Evolutionary conservation across 2,329 filamentous ascomycete species (phyloP), one percentile per base, ranked within the genome.

Genomic region (Fusarium piperis): DNA sequence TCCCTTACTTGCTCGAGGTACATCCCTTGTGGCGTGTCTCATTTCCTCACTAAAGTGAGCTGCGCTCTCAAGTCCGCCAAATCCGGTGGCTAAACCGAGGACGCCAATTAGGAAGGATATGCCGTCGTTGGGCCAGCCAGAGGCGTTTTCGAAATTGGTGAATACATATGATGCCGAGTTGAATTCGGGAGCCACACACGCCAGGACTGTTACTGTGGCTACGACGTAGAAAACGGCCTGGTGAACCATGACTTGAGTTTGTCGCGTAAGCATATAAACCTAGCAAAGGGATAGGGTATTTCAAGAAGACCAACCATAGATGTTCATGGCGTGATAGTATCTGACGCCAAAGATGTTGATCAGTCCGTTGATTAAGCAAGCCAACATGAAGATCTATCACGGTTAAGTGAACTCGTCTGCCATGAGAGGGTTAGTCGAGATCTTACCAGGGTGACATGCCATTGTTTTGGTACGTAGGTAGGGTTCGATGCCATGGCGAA

Each of bases 1-100:
- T n/a, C n/a, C n/a, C 60, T 56, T 16, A 62, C 60, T 62, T 13
- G 60, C 60, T 38, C 52, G 33, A 12, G 62, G 62, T 6, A 64
- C 35, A 16, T 64, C 33, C 32, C 39, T 52, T 2, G 41, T 59
- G 8, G 62, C 53, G 26, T 64, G 53, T 2, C 28, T 52, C 53
- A 64, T 59, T 35, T 64, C 62, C 7, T 64, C 62, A n/a, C 53
- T 59, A 13, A 64, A 53, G 33, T 64, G 62, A 20, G 62, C 62
- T 3, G 62, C 26, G 6, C 39, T 41, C 16, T 64, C 62, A 2
- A 64, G 13, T 7, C 53, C 41, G 6, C 51, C n/a, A 32, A 64
- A 58, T 8, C 53, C 62, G 2, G 28, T 64, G 26, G n/a, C 46
- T 2, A 58, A n/a, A n/a, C 53, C 53, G 5, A 64, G 16, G 18